A percentile compares a stretch with the other conserved stretches of the same genome.
Conservation (phyloP, 2,329 filamentous ascomycete genomes). For the Colletotrichum eleusines region DNA sequence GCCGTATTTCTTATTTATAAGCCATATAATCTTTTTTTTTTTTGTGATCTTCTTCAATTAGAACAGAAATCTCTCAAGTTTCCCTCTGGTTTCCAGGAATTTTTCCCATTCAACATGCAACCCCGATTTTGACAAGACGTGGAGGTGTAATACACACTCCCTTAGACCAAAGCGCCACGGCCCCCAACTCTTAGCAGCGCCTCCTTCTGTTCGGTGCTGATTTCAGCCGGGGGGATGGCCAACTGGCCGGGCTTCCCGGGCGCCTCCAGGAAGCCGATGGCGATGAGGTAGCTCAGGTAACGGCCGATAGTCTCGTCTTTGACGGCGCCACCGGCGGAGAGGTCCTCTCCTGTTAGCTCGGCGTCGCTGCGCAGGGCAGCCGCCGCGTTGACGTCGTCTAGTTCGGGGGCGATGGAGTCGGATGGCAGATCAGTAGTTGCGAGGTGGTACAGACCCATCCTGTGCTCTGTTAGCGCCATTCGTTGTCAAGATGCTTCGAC, state of each 20-base stretch:
- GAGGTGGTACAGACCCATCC: constrained; percentile 78
- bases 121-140: not conserved
- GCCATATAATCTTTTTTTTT: not conserved
- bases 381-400: constrained; percentile 76
- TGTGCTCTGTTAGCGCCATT: constrained; percentile 9
- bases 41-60: not conserved
- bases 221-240: constrained; percentile 61
- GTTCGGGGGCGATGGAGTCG: constrained; percentile 78
- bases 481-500: not conserved
- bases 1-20: not conserved
- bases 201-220: constrained; percentile 28
- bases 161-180: constrained; percentile 27
- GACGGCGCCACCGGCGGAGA: constrained; percentile 65
- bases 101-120: not conserved
- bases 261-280: constrained; percentile 68
- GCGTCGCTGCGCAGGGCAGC: constrained; percentile 68
- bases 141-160: not conserved
- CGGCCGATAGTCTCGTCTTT: constrained; percentile 68
- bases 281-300: constrained; percentile 71
- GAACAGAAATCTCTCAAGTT: not conserved
- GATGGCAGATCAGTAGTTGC: constrained; percentile 74
- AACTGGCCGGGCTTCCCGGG: constrained; percentile 51
- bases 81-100: not conserved
- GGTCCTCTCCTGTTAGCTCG: constrained; percentile 61
- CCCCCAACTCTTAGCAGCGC: constrained; percentile 34